Percentiles rank a stretch among this genome's conserved stretches.
Evolutionary conservation across 176 grass and related monocot genomes (phyloP).

Genomic region (Chrysopogon serrulatus): DNA sequence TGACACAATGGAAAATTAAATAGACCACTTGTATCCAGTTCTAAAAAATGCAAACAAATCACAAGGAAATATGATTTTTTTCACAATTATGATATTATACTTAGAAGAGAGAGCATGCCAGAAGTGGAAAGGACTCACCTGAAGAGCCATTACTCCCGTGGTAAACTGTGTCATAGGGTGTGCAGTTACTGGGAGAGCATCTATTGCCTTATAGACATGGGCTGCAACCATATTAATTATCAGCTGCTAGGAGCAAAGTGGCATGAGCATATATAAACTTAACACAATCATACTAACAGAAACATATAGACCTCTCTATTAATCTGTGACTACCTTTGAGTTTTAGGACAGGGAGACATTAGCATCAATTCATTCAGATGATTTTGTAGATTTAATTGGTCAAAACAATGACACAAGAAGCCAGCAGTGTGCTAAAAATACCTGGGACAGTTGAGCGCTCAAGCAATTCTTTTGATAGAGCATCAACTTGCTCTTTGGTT

Average conservation of each 20-base stretch:
- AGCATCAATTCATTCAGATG: background rate
- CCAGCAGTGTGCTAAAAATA: conserved; percentile 18
- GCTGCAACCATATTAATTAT: conserved; percentile 44
- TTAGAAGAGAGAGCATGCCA: background rate
- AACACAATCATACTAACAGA: background rate
- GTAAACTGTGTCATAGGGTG: conserved; percentile 97
- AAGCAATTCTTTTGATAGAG: conserved; percentile 67
- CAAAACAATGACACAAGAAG: background rate
- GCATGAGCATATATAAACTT: background rate
- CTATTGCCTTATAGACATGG: conserved; percentile 85
- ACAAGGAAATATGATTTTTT: background rate
- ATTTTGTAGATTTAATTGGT: background rate
- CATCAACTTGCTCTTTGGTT: conserved; percentile 87
- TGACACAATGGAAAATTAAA: background rate
- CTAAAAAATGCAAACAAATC: background rate
- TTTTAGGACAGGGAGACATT: background rate
- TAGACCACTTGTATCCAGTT: background rate
- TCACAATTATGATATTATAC: background rate
- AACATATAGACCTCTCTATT: background rate
- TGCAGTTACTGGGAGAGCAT: conserved; percentile 80
- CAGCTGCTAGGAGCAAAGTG: background rate
- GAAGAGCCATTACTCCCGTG: conserved; percentile 96
- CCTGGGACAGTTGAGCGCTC: conserved; percentile 82
- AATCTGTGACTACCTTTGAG: conserved; percentile 12
- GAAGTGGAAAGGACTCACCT: conserved; percentile 40